These are phyloP conservation scores for Syzygium syzygioides DNA, from an alignment of 441 rosid species.

Conservation along the genomic window DNA sequence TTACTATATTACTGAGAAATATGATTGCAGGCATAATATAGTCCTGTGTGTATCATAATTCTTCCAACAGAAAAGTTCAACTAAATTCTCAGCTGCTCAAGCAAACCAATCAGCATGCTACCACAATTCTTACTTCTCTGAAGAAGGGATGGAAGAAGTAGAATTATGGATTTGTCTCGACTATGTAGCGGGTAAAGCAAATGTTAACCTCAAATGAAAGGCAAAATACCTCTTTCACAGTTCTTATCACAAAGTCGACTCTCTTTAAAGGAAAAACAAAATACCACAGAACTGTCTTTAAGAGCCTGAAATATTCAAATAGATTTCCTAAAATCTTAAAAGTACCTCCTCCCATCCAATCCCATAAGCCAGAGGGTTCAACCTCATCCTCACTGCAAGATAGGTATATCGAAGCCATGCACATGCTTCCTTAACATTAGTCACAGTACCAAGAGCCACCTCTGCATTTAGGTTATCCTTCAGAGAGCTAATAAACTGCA, in stretches of 20 bases:
- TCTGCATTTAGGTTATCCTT: slow-evolving; percentile 97
- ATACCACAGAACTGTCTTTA: not conserved
- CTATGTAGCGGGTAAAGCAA: not conserved
- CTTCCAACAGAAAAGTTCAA: not conserved
- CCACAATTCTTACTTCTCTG: not conserved
- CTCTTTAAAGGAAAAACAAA: not conserved
- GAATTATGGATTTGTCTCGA: not conserved
- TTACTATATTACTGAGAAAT: not conserved
- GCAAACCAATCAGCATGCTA: not conserved
- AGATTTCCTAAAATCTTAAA: not conserved
- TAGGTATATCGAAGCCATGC: slow-evolving; percentile 99
- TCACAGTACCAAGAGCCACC: slow-evolving; percentile 98
- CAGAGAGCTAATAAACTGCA: slow-evolving; percentile 93
- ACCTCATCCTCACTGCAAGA: slow-evolving; percentile 93
- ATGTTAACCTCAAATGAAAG: not conserved
- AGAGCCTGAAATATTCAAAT: not conserved
- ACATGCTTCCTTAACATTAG: slow-evolving; percentile 99
- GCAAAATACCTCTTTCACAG: not conserved
- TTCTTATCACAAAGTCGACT: not conserved
- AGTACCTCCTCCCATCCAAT: slow-evolving; percentile 99
- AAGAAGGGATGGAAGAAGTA: not conserved
- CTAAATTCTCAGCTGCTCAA: not conserved
- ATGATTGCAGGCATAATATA: not conserved
- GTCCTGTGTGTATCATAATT: not conserved
- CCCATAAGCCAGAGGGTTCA: slow-evolving; percentile 98